phyloP scores from a whole-genome alignment of 768 basidiomycete species.

The Suillus weaverae region DNA sequence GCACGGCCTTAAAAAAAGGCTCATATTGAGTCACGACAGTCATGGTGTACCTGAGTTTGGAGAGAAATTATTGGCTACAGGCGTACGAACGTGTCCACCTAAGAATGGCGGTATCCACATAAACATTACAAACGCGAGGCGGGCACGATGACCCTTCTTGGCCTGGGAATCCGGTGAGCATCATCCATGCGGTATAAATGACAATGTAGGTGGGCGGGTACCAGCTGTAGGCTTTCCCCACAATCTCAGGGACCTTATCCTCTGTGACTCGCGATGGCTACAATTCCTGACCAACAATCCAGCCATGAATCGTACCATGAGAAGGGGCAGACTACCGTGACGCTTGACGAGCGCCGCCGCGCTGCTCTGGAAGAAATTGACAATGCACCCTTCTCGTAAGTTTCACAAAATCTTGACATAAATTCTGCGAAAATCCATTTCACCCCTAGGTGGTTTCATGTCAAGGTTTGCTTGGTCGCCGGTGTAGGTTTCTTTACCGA shows the following conservation, averaged over 20 bases:
- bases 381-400: conserved; percentile 81
- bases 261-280: conserved; percentile 19
- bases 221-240: background rate
- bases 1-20: background rate
- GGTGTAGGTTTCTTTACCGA: conserved; percentile 94
- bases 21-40: background rate
- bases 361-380: conserved; percentile 86
- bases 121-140: background rate
- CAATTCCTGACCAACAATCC: conserved; percentile 23
- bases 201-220: background rate
- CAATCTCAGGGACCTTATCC: background rate
- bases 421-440: background rate
- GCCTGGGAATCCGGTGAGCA: background rate
- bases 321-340: conserved; percentile 30
- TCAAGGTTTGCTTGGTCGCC: conserved; percentile 67
- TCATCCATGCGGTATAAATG: background rate
- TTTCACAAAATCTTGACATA: conserved; percentile 9
- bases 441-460: conserved; percentile 72
- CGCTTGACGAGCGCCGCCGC: conserved; percentile 70
- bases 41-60: background rate
- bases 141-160: background rate
- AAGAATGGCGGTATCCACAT: background rate
- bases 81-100: background rate
- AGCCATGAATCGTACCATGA: conserved; percentile 32
- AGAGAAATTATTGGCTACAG: background rate